These are phyloP conservation scores for Dactylellina leptospora DNA, from an alignment of 2,329 filamentous ascomycete species.

Conservation along the genomic window DNA sequence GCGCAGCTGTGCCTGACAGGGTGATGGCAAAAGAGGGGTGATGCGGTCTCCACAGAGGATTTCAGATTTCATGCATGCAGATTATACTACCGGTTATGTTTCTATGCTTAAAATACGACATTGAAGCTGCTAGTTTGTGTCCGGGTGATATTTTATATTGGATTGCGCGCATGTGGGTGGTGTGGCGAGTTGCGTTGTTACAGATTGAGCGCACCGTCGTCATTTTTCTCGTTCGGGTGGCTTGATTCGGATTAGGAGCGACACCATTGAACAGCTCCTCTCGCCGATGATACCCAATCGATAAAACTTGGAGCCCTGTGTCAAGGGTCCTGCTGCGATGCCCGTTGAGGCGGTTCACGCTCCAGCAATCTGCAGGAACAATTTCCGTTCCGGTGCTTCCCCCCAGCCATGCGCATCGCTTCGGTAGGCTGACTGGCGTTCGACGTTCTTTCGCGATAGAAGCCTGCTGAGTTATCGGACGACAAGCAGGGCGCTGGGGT, in stretches of 20 bases:
- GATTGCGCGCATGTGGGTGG: background rate
- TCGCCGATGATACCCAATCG: slow-evolving; percentile 23
- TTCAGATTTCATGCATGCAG: slow-evolving; percentile 23
- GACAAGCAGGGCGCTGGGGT: too few species aligned
- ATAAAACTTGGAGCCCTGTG: slow-evolving; percentile 6
- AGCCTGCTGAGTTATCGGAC: too few species aligned
- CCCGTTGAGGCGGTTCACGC: slow-evolving; percentile 8
- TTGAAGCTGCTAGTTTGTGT: background rate
- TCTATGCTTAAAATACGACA: slow-evolving; percentile 5
- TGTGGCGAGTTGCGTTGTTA: slow-evolving; percentile 12
- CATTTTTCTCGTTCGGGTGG: slow-evolving; percentile 26
- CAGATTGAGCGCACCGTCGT: slow-evolving; percentile 14
- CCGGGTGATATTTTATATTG: slow-evolving; percentile 3
- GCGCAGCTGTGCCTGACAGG: background rate
- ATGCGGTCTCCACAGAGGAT: background rate
- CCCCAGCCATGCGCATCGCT: too few species aligned
- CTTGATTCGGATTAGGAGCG: slow-evolving; percentile 20
- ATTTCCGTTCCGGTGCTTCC: too few species aligned
- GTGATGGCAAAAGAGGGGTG: background rate
- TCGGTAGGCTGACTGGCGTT: too few species aligned
- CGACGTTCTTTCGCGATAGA: too few species aligned
- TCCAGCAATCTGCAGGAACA: slow-evolving; percentile 15
- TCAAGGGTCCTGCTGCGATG: background rate
- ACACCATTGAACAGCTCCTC: background rate
- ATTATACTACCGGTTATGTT: slow-evolving; percentile 14